Conservation (phyloP, 2,329 filamentous ascomycete species). For the Chaetomium globosum region DNA sequence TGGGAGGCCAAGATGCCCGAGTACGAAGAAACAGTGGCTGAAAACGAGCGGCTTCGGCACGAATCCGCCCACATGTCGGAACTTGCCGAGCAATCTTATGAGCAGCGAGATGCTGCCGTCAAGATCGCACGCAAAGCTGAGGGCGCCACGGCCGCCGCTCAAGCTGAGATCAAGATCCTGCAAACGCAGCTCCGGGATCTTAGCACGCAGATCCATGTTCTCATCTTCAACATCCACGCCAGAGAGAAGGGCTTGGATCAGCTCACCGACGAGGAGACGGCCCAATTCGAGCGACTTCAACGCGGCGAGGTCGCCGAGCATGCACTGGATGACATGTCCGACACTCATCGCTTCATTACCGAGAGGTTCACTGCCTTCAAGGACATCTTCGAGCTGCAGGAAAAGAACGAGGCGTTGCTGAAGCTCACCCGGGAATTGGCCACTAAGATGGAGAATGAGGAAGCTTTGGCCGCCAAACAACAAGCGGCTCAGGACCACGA, state of each 20-base stretch:
- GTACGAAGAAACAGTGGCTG: slow-evolving; percentile 79
- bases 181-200: slow-evolving; percentile 87
- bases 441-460: slow-evolving; percentile 87
- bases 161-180: slow-evolving; percentile 74
- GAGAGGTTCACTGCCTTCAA: slow-evolving; percentile 89
- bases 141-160: slow-evolving; percentile 64
- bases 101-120: slow-evolving; percentile 76
- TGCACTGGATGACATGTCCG: slow-evolving; percentile 72
- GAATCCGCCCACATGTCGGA: slow-evolving; percentile 85
- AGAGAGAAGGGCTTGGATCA: slow-evolving; percentile 76
- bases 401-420: slow-evolving; percentile 83
- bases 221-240: slow-evolving; percentile 83
- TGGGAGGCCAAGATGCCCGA: slow-evolving; percentile 86
- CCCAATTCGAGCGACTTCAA: slow-evolving; percentile 76
- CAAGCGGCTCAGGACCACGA: slow-evolving; percentile 67
- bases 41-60: slow-evolving; percentile 76
- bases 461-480: slow-evolving; percentile 69
- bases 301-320: slow-evolving; percentile 74
- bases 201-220: slow-evolving; percentile 84
- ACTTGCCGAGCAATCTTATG: slow-evolving; percentile 77
- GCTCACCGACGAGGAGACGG: slow-evolving; percentile 70
- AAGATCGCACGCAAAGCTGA: slow-evolving; percentile 80
- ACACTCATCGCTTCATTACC: slow-evolving; percentile 86
- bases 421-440: slow-evolving; percentile 82
- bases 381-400: slow-evolving; percentile 78